Evolutionary conservation across 768 basidiomycete species (phyloP).

Genomic region (Lentinula detonsa): DNA sequence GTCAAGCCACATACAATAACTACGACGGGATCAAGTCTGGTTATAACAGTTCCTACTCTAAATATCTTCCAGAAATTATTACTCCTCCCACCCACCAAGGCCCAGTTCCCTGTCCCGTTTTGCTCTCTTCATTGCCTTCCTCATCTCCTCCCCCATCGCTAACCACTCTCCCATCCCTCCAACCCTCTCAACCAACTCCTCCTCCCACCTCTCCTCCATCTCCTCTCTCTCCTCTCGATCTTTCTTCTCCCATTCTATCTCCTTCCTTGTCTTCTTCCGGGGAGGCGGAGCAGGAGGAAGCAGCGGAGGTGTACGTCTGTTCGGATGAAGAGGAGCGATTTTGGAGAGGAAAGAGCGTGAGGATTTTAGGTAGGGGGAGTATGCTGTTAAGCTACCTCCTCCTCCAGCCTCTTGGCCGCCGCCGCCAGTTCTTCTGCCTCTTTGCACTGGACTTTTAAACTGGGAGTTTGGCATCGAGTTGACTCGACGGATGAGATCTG

Average conservation of each 20-base stretch:
- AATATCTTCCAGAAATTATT: not conserved
- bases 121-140: slow-evolving; percentile 47
- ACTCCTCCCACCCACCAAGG: slow-evolving; percentile 53
- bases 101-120: slow-evolving; percentile 53
- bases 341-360: slow-evolving; percentile 55
- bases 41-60: too few relatives aligned
- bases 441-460: slow-evolving; percentile 28
- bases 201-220: slow-evolving; percentile 74
- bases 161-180: slow-evolving; percentile 62
- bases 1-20: not conserved
- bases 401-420: not conserved
- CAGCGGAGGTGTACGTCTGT: slow-evolving; percentile 68
- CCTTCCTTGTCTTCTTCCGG: slow-evolving; percentile 76
- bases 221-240: slow-evolving; percentile 79
- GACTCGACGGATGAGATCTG: slow-evolving; percentile 69
- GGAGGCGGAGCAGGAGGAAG: slow-evolving; percentile 65
- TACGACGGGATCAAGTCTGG: too few relatives aligned
- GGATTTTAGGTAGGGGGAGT: slow-evolving; percentile 63
- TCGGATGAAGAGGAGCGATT: slow-evolving; percentile 74
- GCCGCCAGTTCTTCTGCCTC: not conserved
- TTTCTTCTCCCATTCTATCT: slow-evolving; percentile 65
- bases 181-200: slow-evolving; percentile 67
- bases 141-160: slow-evolving; percentile 39
- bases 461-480: slow-evolving; percentile 64
- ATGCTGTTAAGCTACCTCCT: slow-evolving; percentile 24